Base-by-base conservation (phyloP, 1,139 yeast genomes). In the Kodamaea sp. region DNA sequence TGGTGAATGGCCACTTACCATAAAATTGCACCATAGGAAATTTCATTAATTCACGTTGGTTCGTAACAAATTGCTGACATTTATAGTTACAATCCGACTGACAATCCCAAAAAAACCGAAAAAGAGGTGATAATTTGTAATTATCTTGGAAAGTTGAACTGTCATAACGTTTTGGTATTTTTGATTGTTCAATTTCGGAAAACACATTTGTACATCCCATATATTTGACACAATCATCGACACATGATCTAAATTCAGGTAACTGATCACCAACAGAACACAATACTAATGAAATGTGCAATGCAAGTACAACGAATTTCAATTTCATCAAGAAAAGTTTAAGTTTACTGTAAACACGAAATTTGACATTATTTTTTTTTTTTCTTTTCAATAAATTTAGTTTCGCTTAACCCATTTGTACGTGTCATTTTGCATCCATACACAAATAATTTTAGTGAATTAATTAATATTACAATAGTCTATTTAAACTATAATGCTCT, bases 1-100 rank as follows among this genome's bases (percentile, higher is more conserved):
- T 50, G 8, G 39, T 43, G 43, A 71, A 71, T 3, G 76, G 76
- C 77, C 77, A 71, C 45, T 71, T 71, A 7, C 77, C 77, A 40
- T 60, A 57, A 44, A 69, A 71, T 43, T 71, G 73, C 8, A 70
- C 72, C 54, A 65, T 54, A 2, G 58, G 57, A 9, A 49, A 45
- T 2, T 58, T 57, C 0, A 41, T 32, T 6, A 24, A 24, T 15
- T 43, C 38, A 27, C 73, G 47, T 24, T 46, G 46, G 26, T 56
- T 50, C 4, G 72, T 65, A 27, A 70, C 49, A 8, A 59, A 44
- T 43, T 67, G 75, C 44, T 61, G 70, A 46, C 77, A 71, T 41
- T 67, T 62, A 47, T 71, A 71, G 41, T 60, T 57, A 49, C 77
- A 71, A 42, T 70, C 68, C 44, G 62, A 59, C 1, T 38, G 44